These are phyloP conservation scores for Saturnispora mendoncae DNA, from an alignment of 805 yeast species.

Conservation along the genomic window DNA sequence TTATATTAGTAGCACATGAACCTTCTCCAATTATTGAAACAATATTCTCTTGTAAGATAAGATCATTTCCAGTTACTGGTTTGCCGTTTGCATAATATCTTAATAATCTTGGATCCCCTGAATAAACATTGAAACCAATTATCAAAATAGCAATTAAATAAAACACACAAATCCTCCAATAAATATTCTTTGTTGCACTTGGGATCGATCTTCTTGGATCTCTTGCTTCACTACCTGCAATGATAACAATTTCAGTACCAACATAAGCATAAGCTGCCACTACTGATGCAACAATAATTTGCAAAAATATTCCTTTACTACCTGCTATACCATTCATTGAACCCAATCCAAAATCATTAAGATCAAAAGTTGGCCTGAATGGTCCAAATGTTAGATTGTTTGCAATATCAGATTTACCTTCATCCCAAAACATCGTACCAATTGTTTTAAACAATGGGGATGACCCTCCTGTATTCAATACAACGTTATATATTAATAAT, in stretches of 20 bases:
- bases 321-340: constrained; percentile 52
- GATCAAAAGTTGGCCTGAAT: constrained; percentile 64
- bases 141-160: constrained; percentile 60
- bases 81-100: constrained; percentile 39
- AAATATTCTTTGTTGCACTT: constrained; percentile 64
- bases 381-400: constrained; percentile 53
- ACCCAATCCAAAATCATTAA: constrained; percentile 51
- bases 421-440: constrained; percentile 70
- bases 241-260: constrained; percentile 75
- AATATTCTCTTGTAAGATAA: constrained; percentile 15
- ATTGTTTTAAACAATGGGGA: constrained; percentile 34
- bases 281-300: constrained; percentile 50
- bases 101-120: constrained; percentile 68
- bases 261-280: constrained; percentile 69
- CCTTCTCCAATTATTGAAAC: constrained; percentile 23
- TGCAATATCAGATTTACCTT: constrained; percentile 39
- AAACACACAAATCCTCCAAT: constrained; percentile 58
- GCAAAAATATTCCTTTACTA: constrained; percentile 48
- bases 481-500: constrained; percentile 55
- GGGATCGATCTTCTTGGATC: constrained; percentile 74
- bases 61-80: constrained; percentile 15
- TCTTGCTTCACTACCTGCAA: constrained; percentile 81
- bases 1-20: constrained; percentile 19
- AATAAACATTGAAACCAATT: constrained; percentile 62
- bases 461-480: constrained; percentile 53